Base-by-base conservation (phyloP, 2,329 filamentous ascomycete species). In the Massarina eburnea region DNA sequence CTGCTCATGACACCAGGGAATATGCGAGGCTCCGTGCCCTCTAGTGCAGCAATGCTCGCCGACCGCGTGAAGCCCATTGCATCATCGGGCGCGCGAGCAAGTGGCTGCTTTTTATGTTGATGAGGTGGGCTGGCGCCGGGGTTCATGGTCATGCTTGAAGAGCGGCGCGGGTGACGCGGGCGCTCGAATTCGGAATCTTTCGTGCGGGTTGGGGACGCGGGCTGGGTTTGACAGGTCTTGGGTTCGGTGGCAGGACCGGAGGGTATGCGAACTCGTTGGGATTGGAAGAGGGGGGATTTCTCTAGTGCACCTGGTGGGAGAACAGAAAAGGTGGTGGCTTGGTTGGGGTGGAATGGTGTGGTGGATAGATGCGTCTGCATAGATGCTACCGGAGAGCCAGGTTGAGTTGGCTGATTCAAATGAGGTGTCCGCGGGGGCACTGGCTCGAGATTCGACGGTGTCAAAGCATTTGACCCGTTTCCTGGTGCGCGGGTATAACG, bases 1-100 rank as follows among this genome's bases (percentile, higher is more conserved):
- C 72, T 74, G n/a, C 27, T 30, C 9, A 90, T 78, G 24, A 91
- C 79, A 0, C 87, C 87, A 0, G 88, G 88, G 54, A 89, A 88
- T 51, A 89, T 82, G 51, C 77, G 80, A 9, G 86, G 87, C 65
- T 89, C 86, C 39, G 74, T 78, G 3, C 78, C 81, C 21, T 71
- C 68, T 20, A 75, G 51, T 6, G 60, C 53, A 7, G 63, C 48
- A 10, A 49, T 55, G 37, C 63, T 65, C 14, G 57, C 49, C 3
- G 64, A 58, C 6, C 65, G 51, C 1, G 49, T 52, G 32, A 66
- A 37, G 8, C 47, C 53, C 3, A 48, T 17, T 12, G 53, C 43
- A n/a, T 63, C 58, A 14, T 57, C 57, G 1, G 39, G 22, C n/a
- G 52, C 46, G 35, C 38, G 42, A 32, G 36, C 19, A 17, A 18